Conservation (phyloP, 768 basidiomycete genomes). For the Leccinum subtestaceum region DNA sequence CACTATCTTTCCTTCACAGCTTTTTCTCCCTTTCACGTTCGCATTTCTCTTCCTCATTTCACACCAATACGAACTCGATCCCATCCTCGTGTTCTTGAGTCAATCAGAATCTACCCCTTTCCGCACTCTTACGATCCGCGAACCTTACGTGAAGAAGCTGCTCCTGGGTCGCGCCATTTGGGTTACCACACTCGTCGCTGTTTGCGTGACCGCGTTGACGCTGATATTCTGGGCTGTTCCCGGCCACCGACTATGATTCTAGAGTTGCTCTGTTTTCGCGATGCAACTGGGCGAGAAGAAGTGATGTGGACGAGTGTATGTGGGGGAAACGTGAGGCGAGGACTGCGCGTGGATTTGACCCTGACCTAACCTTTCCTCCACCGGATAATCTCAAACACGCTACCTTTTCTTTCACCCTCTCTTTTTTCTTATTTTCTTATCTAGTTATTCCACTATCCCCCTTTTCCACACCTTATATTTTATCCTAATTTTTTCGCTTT, state of each 20-base stretch:
- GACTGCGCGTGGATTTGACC: constrained; percentile 17
- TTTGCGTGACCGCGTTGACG: constrained; percentile 76
- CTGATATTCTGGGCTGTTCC: constrained; percentile 96
- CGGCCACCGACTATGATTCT: constrained; percentile 73
- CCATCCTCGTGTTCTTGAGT: constrained; percentile 88
- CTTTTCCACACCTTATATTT: constrained; percentile 21
- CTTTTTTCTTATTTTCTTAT: constrained; percentile 30
- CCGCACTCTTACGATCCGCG: constrained; percentile 86
- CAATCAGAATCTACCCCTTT: constrained; percentile 98
- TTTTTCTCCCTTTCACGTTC: constrained; percentile 91
- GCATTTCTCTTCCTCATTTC: constrained; percentile 90
- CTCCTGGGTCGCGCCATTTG: constrained; percentile 88
- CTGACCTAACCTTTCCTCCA: constrained; percentile 15
- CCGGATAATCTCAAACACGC: constrained; percentile 22
- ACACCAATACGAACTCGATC: constrained; percentile 96
- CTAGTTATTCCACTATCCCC: constrained; percentile 26
- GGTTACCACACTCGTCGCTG: constrained; percentile 78
- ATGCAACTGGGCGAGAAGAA: constrained; percentile 2
- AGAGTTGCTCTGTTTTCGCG: constrained; percentile 1
- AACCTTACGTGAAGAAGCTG: constrained; percentile 92
- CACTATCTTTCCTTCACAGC: constrained; percentile 43
- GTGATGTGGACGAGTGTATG: constrained; percentile 11
- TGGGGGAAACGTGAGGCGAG: constrained; percentile 7
- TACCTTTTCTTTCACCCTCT: constrained; percentile 16
- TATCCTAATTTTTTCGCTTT: constrained; percentile 27